Base-by-base conservation (phyloP, 169 alveolate species). In the Cryptosporidium parvum region DNA sequence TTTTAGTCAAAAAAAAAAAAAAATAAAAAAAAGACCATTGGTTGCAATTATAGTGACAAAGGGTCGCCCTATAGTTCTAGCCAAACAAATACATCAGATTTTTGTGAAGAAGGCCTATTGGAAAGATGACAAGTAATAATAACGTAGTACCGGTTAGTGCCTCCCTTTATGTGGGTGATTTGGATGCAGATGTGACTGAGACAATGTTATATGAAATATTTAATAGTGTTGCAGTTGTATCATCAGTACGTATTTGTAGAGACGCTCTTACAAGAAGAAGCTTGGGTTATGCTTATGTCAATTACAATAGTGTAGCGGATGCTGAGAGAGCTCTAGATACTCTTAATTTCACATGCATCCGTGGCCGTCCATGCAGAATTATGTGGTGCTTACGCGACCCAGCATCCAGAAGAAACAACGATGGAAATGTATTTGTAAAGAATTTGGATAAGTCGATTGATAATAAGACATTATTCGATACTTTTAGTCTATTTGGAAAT, bases 351-450 rank as follows among this genome's bases (percentile, higher is more conserved):
- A 95, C 97, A 35, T 95, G 95, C 68, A 96, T 97, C 85, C 94
- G 95, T 92, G 98, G 98, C 14, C 97, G 96, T 62, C 98, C 98
- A 58, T 94, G 97, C 86, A 94, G 99, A 62, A 94, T 97, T 65
- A 96, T 96, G 98, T 96, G 98, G 98, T 93, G 97, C 91, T 95
- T 95, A 62, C 91, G 97, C 51, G 98, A 97, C 93, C 99, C 99
- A 14, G 93, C 96, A 12, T 91, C 97, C 70, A 95, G 98, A 67
- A 96, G 96, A 93, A 94, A 96, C 73, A 97, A 98, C 42, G 96
- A 96, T 21, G 98, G 99, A 2, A 96, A 97, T 91, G 95, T 98
- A 5, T 98, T 97, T 85, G 98, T 98, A 67, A 97, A 97, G 93
- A 97, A 97, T 85, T 93, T 98, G 62, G 98, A 96, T 93, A 94